phyloP scores from a whole-genome alignment of 2,329 filamentous ascomycete species.

The Phyllosticta citribraziliensis region DNA sequence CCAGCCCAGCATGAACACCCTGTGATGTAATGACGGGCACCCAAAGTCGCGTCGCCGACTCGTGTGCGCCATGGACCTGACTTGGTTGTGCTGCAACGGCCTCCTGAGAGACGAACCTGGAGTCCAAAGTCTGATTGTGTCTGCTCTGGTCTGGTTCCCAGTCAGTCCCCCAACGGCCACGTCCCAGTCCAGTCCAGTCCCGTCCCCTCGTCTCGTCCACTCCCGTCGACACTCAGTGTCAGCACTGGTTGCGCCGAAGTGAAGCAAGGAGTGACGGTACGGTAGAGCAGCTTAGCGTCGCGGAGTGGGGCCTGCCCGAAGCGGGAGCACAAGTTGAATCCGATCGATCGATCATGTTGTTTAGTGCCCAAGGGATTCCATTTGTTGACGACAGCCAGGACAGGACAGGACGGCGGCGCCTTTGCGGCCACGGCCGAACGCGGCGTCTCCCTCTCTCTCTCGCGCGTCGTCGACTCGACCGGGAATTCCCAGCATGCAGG shows the following conservation, averaged over 20 bases:
- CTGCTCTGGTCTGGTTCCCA: too few relatives aligned
- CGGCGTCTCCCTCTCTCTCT: not conserved
- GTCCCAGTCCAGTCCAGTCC: not conserved
- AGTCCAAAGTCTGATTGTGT: too few relatives aligned
- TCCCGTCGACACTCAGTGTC: constrained; percentile 1
- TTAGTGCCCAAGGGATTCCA: constrained; percentile 2
- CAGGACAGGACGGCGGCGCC: constrained; percentile 1
- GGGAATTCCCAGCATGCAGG: not conserved
- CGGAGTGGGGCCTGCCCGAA: constrained; percentile 8
- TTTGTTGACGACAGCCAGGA: not conserved
- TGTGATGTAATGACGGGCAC: constrained; percentile 8
- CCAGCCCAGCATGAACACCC: not conserved
- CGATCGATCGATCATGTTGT: constrained; percentile 10
- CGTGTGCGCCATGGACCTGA: not conserved
- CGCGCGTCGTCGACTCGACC: not conserved
- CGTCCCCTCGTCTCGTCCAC: not conserved
- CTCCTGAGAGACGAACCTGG: not conserved
- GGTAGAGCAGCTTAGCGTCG: not conserved
- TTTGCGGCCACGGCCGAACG: constrained; percentile 1
- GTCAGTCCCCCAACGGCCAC: not conserved
- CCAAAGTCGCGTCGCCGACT: not conserved
- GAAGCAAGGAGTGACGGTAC: not conserved
- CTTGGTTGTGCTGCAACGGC: not conserved
- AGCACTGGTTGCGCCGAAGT: not conserved
- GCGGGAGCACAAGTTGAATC: constrained; percentile 7